These are phyloP conservation scores for Pharus latifolius DNA, from an alignment of 176 grass and related monocot species.

Conservation along the genomic window DNA sequence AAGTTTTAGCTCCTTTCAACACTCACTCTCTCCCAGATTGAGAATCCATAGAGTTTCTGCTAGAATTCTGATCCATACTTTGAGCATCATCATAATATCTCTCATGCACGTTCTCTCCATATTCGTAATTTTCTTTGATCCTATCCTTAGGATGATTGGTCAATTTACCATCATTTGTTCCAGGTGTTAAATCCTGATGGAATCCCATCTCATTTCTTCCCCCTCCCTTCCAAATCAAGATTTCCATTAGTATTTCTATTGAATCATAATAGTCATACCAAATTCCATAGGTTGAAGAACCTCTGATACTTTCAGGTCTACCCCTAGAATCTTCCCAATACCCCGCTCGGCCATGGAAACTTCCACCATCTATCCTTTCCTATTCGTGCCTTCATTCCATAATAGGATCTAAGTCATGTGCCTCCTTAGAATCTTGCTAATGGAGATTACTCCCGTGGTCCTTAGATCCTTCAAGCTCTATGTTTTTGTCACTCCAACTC, in stretches of 20 bases:
- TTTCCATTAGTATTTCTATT: conserved; percentile 79
- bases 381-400: conserved; percentile 40
- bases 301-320: conserved; percentile 69
- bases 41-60: conserved; percentile 21
- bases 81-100: conserved; percentile 21
- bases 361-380: conserved; percentile 52
- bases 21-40: conserved; percentile 12
- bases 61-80: conserved; percentile 30
- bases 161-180: conserved; percentile 33
- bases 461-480: conserved; percentile 48
- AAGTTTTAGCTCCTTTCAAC: not conserved
- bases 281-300: conserved; percentile 48
- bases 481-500: conserved; percentile 43
- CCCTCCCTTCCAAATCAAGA: conserved; percentile 77
- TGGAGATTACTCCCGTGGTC: conserved; percentile 41
- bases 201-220: conserved; percentile 39
- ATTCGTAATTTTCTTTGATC: conserved; percentile 20
- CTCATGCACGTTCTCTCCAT: conserved; percentile 20
- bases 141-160: conserved; percentile 25
- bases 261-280: conserved; percentile 86
- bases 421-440: conserved; percentile 39
- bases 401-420: conserved; percentile 32
- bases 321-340: conserved; percentile 66
- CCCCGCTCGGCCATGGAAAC: conserved; percentile 37
- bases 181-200: conserved; percentile 30